These are phyloP conservation scores for Pichia sp. DNA, from an alignment of 1,139 yeast genomes.

Conservation along the genomic window DNA sequence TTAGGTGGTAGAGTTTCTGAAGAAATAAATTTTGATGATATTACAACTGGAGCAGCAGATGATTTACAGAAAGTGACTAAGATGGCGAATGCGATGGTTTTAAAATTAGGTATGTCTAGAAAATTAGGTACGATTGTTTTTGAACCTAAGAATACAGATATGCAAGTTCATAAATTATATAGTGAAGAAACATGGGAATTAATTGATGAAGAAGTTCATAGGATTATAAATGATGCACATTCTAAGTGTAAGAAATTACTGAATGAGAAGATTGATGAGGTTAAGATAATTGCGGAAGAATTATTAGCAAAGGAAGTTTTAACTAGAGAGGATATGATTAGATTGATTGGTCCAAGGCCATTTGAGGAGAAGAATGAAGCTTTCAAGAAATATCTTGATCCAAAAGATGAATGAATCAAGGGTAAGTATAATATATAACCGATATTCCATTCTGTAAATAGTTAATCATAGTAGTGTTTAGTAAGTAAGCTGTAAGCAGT, in stretches of 20 bases:
- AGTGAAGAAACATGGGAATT: constrained; percentile 61
- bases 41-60: constrained; percentile 76
- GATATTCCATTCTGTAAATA: background rate
- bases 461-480: background rate
- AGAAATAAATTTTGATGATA: constrained; percentile 68
- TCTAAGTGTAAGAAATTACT: constrained; percentile 47
- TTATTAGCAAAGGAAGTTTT: constrained; percentile 61
- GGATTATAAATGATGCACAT: constrained; percentile 50
- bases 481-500: no score
- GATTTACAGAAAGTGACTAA: constrained; percentile 73
- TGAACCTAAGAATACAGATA: constrained; percentile 21
- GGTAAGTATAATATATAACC: background rate
- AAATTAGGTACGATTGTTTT: constrained; percentile 43
- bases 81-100: constrained; percentile 73
- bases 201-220: constrained; percentile 60
- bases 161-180: constrained; percentile 40
- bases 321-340: constrained; percentile 76
- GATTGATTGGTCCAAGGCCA: constrained; percentile 66
- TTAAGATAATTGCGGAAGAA: constrained; percentile 64
- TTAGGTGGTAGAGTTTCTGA: constrained; percentile 77
- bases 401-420: constrained; percentile 9
- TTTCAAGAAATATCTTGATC: constrained; percentile 58
- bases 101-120: constrained; percentile 68
- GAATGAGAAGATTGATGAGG: constrained; percentile 51
- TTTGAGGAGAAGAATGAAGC: constrained; percentile 75